phyloP scores from a whole-genome alignment of 2,329 filamentous ascomycete genomes.

The Hypocreales sp. region DNA sequence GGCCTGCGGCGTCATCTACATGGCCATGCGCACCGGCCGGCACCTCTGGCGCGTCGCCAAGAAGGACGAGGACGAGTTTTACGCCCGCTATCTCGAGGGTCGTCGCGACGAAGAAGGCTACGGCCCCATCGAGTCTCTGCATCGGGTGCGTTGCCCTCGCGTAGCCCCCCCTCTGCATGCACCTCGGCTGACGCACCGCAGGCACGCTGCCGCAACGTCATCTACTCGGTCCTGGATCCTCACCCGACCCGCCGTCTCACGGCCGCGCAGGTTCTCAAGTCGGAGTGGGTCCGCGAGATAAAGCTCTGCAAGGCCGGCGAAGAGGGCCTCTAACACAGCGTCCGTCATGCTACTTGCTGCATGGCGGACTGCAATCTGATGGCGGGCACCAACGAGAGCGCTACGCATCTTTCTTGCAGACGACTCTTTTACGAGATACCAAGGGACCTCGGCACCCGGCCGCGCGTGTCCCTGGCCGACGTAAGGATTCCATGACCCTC shows the following conservation, averaged over 20 bases:
- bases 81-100: slow-evolving; percentile 83
- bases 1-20: slow-evolving; percentile 98
- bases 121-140: slow-evolving; percentile 85
- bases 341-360: slow-evolving; percentile 13
- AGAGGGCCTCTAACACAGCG: slow-evolving; percentile 58
- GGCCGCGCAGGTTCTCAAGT: slow-evolving; percentile 91
- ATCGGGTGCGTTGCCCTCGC: slow-evolving; percentile 55
- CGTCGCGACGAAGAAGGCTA: slow-evolving; percentile 91
- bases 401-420: too few relatives aligned
- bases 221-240: slow-evolving; percentile 95
- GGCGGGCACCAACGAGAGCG: slow-evolving; percentile 2
- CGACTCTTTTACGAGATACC: too few relatives aligned
- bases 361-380: slow-evolving; percentile 13
- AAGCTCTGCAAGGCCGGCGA: slow-evolving; percentile 93
- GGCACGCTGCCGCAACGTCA: slow-evolving; percentile 96
- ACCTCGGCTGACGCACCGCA: slow-evolving; percentile 20
- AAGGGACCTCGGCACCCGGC: too few relatives aligned
- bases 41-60: slow-evolving; percentile 96
- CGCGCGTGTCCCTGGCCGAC: slow-evolving; percentile 2
- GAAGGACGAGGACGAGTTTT: slow-evolving; percentile 95
- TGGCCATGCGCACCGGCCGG: slow-evolving; percentile 95
- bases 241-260: slow-evolving; percentile 87
- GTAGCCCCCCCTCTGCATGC: neutral
- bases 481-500: slow-evolving; percentile 6
- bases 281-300: slow-evolving; percentile 96